These are phyloP conservation scores for Pseudogymnoascus sp. DNA, from an alignment of 2,329 filamentous ascomycete genomes.

Conservation along the genomic window DNA sequence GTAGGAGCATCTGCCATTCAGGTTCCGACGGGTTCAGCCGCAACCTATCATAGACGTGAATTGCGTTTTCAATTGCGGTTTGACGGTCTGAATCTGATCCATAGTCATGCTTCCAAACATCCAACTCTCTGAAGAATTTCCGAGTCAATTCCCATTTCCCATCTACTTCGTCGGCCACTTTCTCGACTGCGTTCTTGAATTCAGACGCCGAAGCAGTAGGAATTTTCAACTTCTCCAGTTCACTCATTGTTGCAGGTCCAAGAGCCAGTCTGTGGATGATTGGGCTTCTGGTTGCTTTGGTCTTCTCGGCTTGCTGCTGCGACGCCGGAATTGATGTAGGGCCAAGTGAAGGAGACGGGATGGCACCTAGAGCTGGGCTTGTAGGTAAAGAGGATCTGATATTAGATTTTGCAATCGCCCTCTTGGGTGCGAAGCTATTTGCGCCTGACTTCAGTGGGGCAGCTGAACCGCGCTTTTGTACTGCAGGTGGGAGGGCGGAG, in stretches of 20 bases:
- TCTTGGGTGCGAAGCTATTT: slow-evolving; percentile 13
- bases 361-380: slow-evolving; percentile 49
- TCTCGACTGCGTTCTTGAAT: slow-evolving; percentile 46
- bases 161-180: slow-evolving; percentile 45
- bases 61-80: slow-evolving; percentile 52
- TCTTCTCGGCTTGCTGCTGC: slow-evolving; percentile 44
- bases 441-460: slow-evolving; percentile 9
- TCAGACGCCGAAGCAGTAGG: slow-evolving; percentile 42
- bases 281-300: slow-evolving; percentile 44
- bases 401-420: slow-evolving; percentile 19
- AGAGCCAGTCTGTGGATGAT: slow-evolving; percentile 56
- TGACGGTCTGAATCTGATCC: slow-evolving; percentile 47
- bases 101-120: slow-evolving; percentile 57
- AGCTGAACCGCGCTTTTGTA: slow-evolving; percentile 17
- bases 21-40: slow-evolving; percentile 48
- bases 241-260: slow-evolving; percentile 42
- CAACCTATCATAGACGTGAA: slow-evolving; percentile 52
- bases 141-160: slow-evolving; percentile 51
- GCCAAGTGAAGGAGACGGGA: slow-evolving; percentile 45
- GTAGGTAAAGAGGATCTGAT: slow-evolving; percentile 38
- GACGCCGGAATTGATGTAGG: slow-evolving; percentile 44
- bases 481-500: slow-evolving; percentile 18
- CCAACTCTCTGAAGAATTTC: slow-evolving; percentile 54
- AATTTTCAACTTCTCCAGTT: slow-evolving; percentile 43
- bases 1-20: slow-evolving; percentile 55